phyloP scores from a whole-genome alignment of 352 stramenopile species.

The Globisporangium heterothallicum region DNA sequence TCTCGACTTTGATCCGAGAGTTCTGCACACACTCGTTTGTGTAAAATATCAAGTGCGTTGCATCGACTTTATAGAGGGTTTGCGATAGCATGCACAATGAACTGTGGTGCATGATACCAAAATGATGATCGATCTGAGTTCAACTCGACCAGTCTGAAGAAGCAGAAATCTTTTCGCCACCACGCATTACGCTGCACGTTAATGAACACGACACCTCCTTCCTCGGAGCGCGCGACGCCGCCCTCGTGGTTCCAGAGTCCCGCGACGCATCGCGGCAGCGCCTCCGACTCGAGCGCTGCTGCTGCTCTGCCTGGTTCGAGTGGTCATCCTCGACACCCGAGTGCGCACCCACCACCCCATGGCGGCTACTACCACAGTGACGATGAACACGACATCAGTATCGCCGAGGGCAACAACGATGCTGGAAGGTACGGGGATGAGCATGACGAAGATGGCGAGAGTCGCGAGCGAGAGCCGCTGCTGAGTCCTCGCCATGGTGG shows the following conservation, averaged over 20 bases:
- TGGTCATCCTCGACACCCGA: not conserved
- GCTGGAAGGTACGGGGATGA: conserved; percentile 13
- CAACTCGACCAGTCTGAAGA: too few relatives aligned
- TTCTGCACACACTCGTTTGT: too few relatives aligned
- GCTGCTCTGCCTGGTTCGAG: too few relatives aligned
- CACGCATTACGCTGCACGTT: too few relatives aligned
- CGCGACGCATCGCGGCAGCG: not conserved
- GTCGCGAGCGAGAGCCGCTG: conserved; percentile 41
- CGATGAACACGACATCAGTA: conserved; percentile 8
- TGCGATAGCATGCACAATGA: too few relatives aligned
- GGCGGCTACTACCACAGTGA: conserved; percentile 7
- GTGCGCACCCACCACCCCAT: not conserved
- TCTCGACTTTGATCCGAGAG: too few relatives aligned
- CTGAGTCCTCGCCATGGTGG: conserved; percentile 17
- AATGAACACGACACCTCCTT: conserved; percentile 10
- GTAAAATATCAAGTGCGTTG: too few relatives aligned
- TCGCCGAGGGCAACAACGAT: conserved; percentile 9
- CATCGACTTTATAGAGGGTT: too few relatives aligned
- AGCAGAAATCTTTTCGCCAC: too few relatives aligned
- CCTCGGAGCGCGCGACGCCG: not conserved
- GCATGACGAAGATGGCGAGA: conserved; percentile 15
- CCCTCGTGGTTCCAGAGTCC: conserved; percentile 14
- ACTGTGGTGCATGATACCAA: too few relatives aligned
- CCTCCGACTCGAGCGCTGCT: too few relatives aligned
- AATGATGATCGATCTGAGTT: too few relatives aligned